Conservation (phyloP, 78 protist genomes). For the Anaeramoeba ignava region DNA sequence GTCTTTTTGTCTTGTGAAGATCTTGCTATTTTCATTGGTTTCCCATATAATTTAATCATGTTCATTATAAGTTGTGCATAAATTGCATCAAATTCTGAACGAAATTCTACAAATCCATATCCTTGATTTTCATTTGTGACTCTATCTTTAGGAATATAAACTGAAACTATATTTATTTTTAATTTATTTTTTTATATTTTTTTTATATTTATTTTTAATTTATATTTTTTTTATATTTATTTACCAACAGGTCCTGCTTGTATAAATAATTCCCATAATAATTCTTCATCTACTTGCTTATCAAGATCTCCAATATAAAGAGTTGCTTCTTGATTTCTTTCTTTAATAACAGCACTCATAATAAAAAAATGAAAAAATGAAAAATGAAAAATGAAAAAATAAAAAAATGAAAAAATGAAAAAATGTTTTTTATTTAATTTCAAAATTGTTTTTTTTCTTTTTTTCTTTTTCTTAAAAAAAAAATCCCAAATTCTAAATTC, state of each 20-base stretch:
- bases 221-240: not conserved
- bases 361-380: too few species aligned
- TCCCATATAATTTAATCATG: conserved; percentile 72
- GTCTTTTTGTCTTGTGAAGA: conserved; percentile 25
- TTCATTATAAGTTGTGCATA: conserved; percentile 79
- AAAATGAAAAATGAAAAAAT: too few species aligned
- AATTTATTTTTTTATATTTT: not conserved
- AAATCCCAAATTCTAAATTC: too few species aligned
- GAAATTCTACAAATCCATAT: conserved; percentile 86
- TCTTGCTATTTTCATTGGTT: conserved; percentile 55
- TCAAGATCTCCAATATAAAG: conserved; percentile 81
- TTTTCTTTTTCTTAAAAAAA: too few species aligned
- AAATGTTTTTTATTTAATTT: too few species aligned
- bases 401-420: too few species aligned
- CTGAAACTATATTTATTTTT: conserved; percentile 33
- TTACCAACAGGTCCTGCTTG: conserved; percentile 83
- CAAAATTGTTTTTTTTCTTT: too few species aligned
- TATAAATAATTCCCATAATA: conserved; percentile 85
- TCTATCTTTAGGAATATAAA: conserved; percentile 88
- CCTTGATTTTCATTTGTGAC: conserved; percentile 72
- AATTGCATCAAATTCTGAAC: conserved; percentile 81
- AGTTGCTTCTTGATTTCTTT: conserved; percentile 78
- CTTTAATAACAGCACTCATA: too few species aligned
- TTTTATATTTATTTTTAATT: too few species aligned
- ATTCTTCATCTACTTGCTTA: conserved; percentile 62